These are phyloP conservation scores for Pseudogymnoascus sp. DNA, from an alignment of 2,329 filamentous ascomycete genomes.

Conservation along the genomic window DNA sequence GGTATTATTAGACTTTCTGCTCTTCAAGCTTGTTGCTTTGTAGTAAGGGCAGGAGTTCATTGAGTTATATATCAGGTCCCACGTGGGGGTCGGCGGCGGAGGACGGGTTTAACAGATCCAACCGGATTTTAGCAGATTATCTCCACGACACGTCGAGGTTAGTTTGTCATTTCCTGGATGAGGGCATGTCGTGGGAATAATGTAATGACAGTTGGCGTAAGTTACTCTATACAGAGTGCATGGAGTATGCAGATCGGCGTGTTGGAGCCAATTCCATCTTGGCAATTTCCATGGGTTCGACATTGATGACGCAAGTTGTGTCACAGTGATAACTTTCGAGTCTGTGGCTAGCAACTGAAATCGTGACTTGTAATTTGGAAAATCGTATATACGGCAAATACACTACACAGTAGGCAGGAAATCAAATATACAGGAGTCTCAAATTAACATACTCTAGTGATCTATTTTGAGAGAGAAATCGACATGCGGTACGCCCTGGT, in stretches of 20 bases:
- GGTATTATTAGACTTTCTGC: neutral
- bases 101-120: neutral
- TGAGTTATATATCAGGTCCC: neutral
- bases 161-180: neutral
- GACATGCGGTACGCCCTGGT: slow-evolving; percentile 87
- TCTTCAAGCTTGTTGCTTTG: neutral
- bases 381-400: neutral
- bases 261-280: neutral
- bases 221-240: neutral
- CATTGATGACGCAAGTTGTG: neutral
- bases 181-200: neutral
- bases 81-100: neutral
- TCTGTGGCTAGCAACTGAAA: neutral
- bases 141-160: neutral
- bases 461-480: slow-evolving; percentile 94
- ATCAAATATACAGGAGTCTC: neutral
- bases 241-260: neutral
- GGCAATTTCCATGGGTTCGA: neutral
- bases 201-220: neutral
- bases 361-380: neutral
- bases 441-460: slow-evolving; percentile 24
- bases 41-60: neutral
- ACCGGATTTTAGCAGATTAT: slow-evolving; percentile 1
- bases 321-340: neutral
- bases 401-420: neutral